A percentile compares a stretch with the other conserved stretches of the same genome.
phyloP scores from a whole-genome alignment of 1,139 yeast species.

The Protomyces inouyei region DNA sequence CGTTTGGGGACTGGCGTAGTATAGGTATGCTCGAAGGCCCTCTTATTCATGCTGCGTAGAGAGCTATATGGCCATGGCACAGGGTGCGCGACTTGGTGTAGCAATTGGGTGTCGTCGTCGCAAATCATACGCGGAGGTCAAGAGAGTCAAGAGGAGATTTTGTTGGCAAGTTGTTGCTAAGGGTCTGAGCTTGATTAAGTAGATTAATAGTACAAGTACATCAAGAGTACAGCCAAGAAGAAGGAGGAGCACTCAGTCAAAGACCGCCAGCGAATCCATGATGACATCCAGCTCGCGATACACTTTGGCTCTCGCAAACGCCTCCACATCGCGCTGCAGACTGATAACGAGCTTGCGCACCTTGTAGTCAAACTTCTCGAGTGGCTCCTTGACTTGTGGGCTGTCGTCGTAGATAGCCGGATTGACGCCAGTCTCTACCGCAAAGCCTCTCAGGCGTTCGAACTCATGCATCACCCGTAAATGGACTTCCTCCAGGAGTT shows the following conservation, averaged over 20 bases:
- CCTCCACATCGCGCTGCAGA: slow-evolving; percentile 13
- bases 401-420: neutral
- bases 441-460: neutral
- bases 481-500: neutral
- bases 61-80: too few species aligned
- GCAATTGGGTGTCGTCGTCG: too few species aligned
- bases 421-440: neutral
- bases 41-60: neutral
- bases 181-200: neutral
- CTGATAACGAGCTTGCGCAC: neutral
- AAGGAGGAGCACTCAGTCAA: neutral
- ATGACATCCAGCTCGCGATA: slow-evolving; percentile 13
- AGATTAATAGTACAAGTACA: neutral
- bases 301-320: slow-evolving; percentile 13
- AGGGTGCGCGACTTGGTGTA: too few species aligned
- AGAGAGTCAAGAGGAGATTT: too few species aligned
- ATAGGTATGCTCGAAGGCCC: neutral
- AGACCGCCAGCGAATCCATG: slow-evolving; percentile 1
- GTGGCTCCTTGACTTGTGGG: neutral
- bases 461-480: neutral
- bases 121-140: too few species aligned
- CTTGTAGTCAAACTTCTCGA: slow-evolving; percentile 1
- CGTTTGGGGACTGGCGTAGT: neutral
- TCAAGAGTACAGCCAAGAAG: neutral
- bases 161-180: too few species aligned